A percentile compares a stretch with the other conserved stretches of the same genome.
Evolutionary conservation across 495 filamentous ascomycete species (phyloP).

Genomic region (Oidiodendron maius): DNA sequence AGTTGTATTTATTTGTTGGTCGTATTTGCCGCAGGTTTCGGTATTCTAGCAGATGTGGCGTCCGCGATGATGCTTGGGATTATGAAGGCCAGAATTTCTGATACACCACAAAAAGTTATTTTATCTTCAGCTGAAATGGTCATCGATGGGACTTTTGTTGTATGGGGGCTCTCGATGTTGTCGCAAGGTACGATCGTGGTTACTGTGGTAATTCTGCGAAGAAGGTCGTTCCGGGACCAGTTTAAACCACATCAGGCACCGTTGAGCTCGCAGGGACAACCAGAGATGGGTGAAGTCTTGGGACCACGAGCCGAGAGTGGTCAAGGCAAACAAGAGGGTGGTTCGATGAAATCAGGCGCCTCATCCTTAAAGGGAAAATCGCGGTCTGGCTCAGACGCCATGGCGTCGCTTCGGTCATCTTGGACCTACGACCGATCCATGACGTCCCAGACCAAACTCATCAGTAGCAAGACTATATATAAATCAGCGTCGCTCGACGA

Average conservation of each 20-base stretch:
- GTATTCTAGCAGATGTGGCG: slow-evolving; percentile 12
- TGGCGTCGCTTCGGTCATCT: slow-evolving; percentile 47
- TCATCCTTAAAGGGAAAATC: slow-evolving; percentile 20
- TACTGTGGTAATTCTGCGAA: slow-evolving; percentile 20
- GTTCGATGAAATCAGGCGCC: slow-evolving; percentile 22
- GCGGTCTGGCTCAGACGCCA: slow-evolving; percentile 35
- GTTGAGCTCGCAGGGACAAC: slow-evolving; percentile 7
- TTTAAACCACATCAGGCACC: slow-evolving; percentile 15
- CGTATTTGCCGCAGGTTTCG: slow-evolving; percentile 13
- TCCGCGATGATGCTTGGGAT: slow-evolving; percentile 21
- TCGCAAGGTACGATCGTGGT: slow-evolving; percentile 22
- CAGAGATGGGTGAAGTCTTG: slow-evolving; percentile 20
- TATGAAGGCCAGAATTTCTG: slow-evolving; percentile 14
- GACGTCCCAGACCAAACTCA: slow-evolving; percentile 41
- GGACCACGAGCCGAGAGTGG: slow-evolving; percentile 13
- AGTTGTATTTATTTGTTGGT: slow-evolving; percentile 21
- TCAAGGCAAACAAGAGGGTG: slow-evolving; percentile 10
- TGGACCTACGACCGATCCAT: slow-evolving; percentile 44
- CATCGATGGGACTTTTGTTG: slow-evolving; percentile 22
- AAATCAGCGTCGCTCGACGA: slow-evolving; percentile 18
- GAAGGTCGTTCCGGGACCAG: slow-evolving; percentile 16
- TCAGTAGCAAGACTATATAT: slow-evolving; percentile 20
- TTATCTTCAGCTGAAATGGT: slow-evolving; percentile 14
- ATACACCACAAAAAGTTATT: slow-evolving; percentile 14
- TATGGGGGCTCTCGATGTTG: slow-evolving; percentile 24